Evolutionary conservation across 257 asterid genomes (phyloP).

Genomic region (Verbascum thapsus): DNA sequence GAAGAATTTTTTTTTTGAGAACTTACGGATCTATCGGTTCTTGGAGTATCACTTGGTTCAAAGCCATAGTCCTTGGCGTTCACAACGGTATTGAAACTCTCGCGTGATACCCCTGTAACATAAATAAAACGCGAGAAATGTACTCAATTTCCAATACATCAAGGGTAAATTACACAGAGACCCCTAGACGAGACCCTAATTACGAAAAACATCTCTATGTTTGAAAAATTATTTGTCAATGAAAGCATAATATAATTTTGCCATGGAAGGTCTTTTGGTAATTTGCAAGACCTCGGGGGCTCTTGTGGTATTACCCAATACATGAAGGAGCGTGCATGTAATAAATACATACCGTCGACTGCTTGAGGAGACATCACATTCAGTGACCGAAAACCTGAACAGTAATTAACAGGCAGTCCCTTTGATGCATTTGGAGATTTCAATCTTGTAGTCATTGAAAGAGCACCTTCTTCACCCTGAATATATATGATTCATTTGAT

Average conservation of each 20-base stretch:
- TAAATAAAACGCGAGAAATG: conserved; percentile 12
- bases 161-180: too few species aligned
- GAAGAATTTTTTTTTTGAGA: too few species aligned
- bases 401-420: conserved; percentile 90
- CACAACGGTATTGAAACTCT: conserved; percentile 71
- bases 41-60: conserved; percentile 91
- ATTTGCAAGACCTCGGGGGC: too few species aligned
- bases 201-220: too few species aligned
- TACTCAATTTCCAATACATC: background rate
- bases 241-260: too few species aligned
- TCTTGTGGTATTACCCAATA: too few species aligned
- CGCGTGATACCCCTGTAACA: conserved; percentile 80
- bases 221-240: too few species aligned
- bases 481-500: conserved; percentile 26
- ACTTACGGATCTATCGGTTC: conserved; percentile 95
- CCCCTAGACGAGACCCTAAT: too few species aligned
- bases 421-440: conserved; percentile 77
- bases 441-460: conserved; percentile 90
- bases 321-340: background rate
- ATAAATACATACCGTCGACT: conserved; percentile 59
- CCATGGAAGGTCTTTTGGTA: too few species aligned
- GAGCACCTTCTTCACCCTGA: conserved; percentile 99
- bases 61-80: conserved; percentile 79
- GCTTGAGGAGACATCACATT: conserved; percentile 51
- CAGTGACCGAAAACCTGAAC: conserved; percentile 89